phyloP scores from a whole-genome alignment of 352 stramenopile genomes.

The Globisporangium rhizosaccharum region DNA sequence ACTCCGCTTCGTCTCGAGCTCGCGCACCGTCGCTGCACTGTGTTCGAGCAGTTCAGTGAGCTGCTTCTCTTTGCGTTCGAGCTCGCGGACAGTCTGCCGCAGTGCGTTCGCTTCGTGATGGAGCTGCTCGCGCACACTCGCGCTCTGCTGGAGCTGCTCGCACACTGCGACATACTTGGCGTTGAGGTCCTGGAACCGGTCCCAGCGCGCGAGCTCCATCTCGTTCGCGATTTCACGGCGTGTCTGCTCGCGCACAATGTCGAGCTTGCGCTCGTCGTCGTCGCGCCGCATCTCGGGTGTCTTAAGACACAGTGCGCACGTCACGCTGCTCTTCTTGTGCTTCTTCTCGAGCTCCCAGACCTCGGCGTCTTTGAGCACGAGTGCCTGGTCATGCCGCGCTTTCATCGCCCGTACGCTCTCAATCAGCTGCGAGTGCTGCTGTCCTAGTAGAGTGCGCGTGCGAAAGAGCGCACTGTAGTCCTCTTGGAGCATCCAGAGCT shows the following conservation, averaged over 20 bases:
- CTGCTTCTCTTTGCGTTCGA: slow-evolving; percentile 27
- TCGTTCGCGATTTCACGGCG: slow-evolving; percentile 40
- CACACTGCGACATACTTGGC: slow-evolving; percentile 57
- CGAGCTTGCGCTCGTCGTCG: slow-evolving; percentile 31
- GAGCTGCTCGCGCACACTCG: slow-evolving; percentile 18
- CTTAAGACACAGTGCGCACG: slow-evolving; percentile 46
- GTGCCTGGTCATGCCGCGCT: slow-evolving; percentile 28
- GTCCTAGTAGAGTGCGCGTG: slow-evolving; percentile 26
- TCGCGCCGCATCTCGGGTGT: slow-evolving; percentile 43
- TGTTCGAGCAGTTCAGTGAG: slow-evolving; percentile 19
- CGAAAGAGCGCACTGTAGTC: slow-evolving; percentile 65
- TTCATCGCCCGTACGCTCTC: slow-evolving; percentile 44
- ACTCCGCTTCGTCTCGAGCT: slow-evolving; percentile 20
- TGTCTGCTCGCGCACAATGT: slow-evolving; percentile 46
- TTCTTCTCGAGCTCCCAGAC: slow-evolving; percentile 63
- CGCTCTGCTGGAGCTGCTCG: slow-evolving; percentile 30
- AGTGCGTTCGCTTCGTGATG: slow-evolving; percentile 21
- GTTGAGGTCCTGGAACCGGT: slow-evolving; percentile 64
- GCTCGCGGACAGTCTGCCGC: slow-evolving; percentile 7
- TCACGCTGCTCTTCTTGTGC: slow-evolving; percentile 38
- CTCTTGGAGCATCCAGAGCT: slow-evolving; percentile 62
- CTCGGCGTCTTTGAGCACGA: slow-evolving; percentile 50
- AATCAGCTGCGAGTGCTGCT: slow-evolving; percentile 45
- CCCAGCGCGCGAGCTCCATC: slow-evolving; percentile 60
- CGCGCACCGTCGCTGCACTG: slow-evolving; percentile 18